Evolutionary conservation across 2,329 filamentous ascomycete genomes (phyloP).

Genomic region (Dactylella cylindrospora): DNA sequence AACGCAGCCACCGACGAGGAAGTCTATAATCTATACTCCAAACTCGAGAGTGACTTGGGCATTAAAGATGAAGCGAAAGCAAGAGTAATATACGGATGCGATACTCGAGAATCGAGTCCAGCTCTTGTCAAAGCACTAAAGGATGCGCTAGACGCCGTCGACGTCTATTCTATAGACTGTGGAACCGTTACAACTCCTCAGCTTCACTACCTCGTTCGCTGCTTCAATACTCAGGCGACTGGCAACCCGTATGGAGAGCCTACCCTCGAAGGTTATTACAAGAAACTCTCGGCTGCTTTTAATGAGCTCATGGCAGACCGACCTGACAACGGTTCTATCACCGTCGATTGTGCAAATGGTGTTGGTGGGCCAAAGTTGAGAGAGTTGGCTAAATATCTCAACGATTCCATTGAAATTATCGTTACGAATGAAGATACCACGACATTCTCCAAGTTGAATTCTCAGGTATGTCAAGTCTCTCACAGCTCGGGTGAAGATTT

Average conservation of each 20-base stretch:
- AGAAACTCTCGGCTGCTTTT: conserved; percentile 85
- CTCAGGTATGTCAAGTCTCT: conserved; percentile 63
- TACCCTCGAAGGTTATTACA: conserved; percentile 89
- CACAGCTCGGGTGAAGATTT: not conserved
- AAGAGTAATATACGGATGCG: conserved; percentile 83
- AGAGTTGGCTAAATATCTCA: conserved; percentile 80
- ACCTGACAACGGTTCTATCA: conserved; percentile 67
- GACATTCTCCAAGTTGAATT: conserved; percentile 83
- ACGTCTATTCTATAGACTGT: conserved; percentile 75
- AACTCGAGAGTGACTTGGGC: conserved; percentile 72
- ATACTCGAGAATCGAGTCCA: conserved; percentile 89
- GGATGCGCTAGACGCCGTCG: conserved; percentile 74
- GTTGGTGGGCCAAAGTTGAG: conserved; percentile 88
- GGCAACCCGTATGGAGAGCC: conserved; percentile 83
- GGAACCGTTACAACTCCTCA: conserved; percentile 96
- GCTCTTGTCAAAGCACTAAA: conserved; percentile 76
- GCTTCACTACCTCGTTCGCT: conserved; percentile 92
- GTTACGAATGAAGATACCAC: conserved; percentile 92
- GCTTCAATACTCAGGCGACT: conserved; percentile 87
- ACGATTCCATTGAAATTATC: conserved; percentile 74
- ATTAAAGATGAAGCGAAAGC: conserved; percentile 68
- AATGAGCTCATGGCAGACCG: conserved; percentile 77
- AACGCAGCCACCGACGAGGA: conserved; percentile 76
- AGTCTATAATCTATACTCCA: conserved; percentile 73
- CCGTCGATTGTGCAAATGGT: conserved; percentile 94